Percentiles rank a stretch among this genome's conserved stretches.
These are phyloP conservation scores for Mortierella alpina DNA, from an alignment of 192 early-diverging fungal species.

Conservation along the genomic window DNA sequence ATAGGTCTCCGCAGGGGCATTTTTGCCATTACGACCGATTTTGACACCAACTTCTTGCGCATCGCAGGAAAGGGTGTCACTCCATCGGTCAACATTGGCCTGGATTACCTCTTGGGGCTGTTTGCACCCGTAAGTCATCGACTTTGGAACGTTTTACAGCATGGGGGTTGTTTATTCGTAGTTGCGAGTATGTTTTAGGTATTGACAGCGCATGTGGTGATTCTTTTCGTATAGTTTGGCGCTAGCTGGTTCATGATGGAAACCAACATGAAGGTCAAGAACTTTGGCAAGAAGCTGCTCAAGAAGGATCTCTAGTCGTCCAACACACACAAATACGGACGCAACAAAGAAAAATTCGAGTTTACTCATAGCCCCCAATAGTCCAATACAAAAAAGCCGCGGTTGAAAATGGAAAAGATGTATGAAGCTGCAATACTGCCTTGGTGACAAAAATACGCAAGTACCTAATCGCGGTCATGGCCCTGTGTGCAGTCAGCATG, in stretches of 20 bases:
- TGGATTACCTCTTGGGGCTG: constrained; percentile 30
- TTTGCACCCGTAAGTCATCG: constrained; percentile 30
- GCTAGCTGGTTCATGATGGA: constrained; percentile 36
- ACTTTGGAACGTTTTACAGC: too few relatives aligned
- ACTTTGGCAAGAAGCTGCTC: constrained; percentile 34
- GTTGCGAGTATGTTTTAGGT: background rate
- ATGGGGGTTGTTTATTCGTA: too few relatives aligned
- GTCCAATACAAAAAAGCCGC: background rate
- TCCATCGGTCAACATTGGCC: constrained; percentile 23
- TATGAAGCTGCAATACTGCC: constrained; percentile 47
- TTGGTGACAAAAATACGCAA: constrained; percentile 17
- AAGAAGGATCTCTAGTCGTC: constrained; percentile 38
- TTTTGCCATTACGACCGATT: constrained; percentile 44
- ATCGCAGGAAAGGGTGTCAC: constrained; percentile 33
- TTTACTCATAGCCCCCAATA: background rate
- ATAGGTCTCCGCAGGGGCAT: constrained; percentile 41
- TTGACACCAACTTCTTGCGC: constrained; percentile 43
- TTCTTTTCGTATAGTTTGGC: constrained; percentile 18
- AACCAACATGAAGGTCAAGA: constrained; percentile 29
- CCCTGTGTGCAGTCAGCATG: constrained; percentile 43
- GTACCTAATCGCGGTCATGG: constrained; percentile 40
- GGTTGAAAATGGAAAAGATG: background rate
- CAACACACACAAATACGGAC: background rate
- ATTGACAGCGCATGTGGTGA: background rate
- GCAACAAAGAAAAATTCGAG: background rate